Conservation (phyloP, 2,329 filamentous ascomycete species). For the Fusarium sororula region DNA sequence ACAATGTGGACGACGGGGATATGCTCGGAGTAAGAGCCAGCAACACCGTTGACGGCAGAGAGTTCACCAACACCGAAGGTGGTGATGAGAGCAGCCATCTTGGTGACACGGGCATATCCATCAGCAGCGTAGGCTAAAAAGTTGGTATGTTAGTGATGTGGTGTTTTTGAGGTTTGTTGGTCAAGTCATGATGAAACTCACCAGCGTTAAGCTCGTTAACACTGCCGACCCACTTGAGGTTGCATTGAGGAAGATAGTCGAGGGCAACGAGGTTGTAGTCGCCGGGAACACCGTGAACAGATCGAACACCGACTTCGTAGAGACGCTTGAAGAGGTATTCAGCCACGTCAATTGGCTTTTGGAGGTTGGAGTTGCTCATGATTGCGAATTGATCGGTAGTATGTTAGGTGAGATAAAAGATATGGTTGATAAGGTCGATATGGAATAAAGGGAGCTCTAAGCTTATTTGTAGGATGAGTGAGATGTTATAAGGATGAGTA, state of each 20-base stretch:
- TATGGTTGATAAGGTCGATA: background rate
- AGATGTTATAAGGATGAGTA: background rate
- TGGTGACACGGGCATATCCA: conserved; percentile 78
- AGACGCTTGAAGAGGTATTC: conserved; percentile 75
- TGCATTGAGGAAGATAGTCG: conserved; percentile 69
- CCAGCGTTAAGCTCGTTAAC: conserved; percentile 79
- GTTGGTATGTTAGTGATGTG: conserved; percentile 20
- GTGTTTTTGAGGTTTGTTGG: background rate
- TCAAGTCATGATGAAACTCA: conserved; percentile 48
- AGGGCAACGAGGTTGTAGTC: conserved; percentile 78
- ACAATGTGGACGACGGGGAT: conserved; percentile 78
- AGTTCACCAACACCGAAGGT: conserved; percentile 80
- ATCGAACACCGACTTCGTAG: conserved; percentile 69
- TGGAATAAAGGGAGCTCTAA: conserved; percentile 5
- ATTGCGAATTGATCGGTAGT: conserved; percentile 10
- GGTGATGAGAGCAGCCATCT: conserved; percentile 75
- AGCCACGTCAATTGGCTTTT: conserved; percentile 66
- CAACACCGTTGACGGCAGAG: conserved; percentile 78
- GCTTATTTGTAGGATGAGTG: conserved; percentile 16
- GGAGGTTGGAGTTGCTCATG: conserved; percentile 46
- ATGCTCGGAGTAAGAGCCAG: conserved; percentile 77
- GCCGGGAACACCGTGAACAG: conserved; percentile 74
- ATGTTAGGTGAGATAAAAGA: background rate
- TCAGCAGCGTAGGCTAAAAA: conserved; percentile 77
- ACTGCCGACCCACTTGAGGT: conserved; percentile 73